Percentiles rank a stretch among this genome's conserved stretches.
These are phyloP conservation scores for Sordariomycetes sp. DNA, from an alignment of 2,329 filamentous ascomycete species.

Conservation along the genomic window DNA sequence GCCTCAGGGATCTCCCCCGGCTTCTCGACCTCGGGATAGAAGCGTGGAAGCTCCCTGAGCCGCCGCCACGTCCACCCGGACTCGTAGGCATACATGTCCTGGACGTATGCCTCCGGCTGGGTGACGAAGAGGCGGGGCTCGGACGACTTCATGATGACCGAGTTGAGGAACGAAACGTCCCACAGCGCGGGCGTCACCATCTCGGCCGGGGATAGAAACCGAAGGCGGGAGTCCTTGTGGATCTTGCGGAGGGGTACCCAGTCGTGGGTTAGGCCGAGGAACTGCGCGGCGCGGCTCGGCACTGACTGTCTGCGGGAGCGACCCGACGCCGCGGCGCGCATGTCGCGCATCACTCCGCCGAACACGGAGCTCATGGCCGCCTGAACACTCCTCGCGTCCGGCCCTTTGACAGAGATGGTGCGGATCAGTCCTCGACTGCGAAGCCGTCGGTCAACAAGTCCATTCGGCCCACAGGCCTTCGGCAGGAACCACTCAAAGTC, in stretches of 20 bases:
- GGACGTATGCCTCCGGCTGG: slow-evolving; percentile 60
- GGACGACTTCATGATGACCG: slow-evolving; percentile 60
- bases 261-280: slow-evolving; percentile 48
- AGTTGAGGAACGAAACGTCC: slow-evolving; percentile 57
- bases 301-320: background rate
- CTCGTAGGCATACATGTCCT: slow-evolving; percentile 40
- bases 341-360: slow-evolving; percentile 35
- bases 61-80: slow-evolving; percentile 59
- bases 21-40: slow-evolving; percentile 29
- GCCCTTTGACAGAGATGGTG: slow-evolving; percentile 44
- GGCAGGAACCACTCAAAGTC: slow-evolving; percentile 52
- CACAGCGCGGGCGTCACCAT: slow-evolving; percentile 62
- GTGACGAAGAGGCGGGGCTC: slow-evolving; percentile 62
- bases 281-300: slow-evolving; percentile 12
- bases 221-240: slow-evolving; percentile 58
- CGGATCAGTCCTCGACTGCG: slow-evolving; percentile 60
- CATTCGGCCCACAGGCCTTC: slow-evolving; percentile 51
- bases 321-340: slow-evolving; percentile 8
- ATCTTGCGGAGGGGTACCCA: slow-evolving; percentile 71
- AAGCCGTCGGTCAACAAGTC: slow-evolving; percentile 56
- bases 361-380: slow-evolving; percentile 50
- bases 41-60: slow-evolving; percentile 47
- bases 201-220: slow-evolving; percentile 57
- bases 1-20: slow-evolving; percentile 37
- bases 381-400: slow-evolving; percentile 56